Evolutionary conservation across 768 basidiomycete species (phyloP), one percentile per base, ranked within the genome.

Genomic region (Sarcodon aspratus): DNA sequence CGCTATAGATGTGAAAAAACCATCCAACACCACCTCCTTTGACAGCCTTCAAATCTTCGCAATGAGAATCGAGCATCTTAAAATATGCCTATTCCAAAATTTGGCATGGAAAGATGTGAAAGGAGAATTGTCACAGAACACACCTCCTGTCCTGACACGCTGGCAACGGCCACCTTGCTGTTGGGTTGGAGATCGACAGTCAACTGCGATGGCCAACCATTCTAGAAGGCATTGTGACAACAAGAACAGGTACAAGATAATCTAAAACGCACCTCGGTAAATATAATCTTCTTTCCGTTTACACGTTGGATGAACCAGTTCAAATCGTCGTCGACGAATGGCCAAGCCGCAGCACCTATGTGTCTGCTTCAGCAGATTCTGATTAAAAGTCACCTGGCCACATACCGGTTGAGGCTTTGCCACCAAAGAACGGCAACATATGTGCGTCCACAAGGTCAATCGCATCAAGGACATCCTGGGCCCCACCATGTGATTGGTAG

Each of bases 1-100:
- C 86, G 2, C 79, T 78, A 57, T 86, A 87, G 46, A 87, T 79
- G 59, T 88, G 86, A 27, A 82, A 82, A 55, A 89, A 89, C 86
- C 85, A 89, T 9, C 86, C 84, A 34, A 87, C 66, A 18, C 83
- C 83, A 18, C 83, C 83, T 3, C 74, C 74, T 10, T 64, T 58
- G 21, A 74, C 73, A 0, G 53, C 57, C 64, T 88, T 88, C 57
- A 88, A 69, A 55, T 78, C 70, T 8, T 66, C 56, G 57, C 85
- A 88, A 49, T 82, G 73, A 1, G 67, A 59, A 54, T 89, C 82
- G 11, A 88, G 73, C 11, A 88, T 61, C 15, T 63, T 62, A 52
- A 69, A 86, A 57, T 86, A 88, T 49, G 70, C 75, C 75, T 84
- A 53, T 36, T 42, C 40, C 40, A 17, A 27, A 27, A 27, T 27